These are phyloP conservation scores for Panus rudis DNA, from an alignment of 768 basidiomycete species.

Conservation along the genomic window DNA sequence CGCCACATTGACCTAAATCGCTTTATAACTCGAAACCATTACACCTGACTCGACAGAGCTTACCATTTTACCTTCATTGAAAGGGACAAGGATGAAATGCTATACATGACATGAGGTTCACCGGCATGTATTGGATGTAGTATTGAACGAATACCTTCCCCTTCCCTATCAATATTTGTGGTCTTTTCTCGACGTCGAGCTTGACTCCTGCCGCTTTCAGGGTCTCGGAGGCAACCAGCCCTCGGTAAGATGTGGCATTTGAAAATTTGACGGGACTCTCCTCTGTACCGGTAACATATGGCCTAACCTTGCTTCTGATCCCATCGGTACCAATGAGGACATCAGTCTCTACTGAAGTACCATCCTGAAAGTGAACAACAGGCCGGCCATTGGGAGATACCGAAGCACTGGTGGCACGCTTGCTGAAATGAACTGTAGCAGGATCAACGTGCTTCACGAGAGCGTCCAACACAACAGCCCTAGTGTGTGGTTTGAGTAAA, in stretches of 20 bases:
- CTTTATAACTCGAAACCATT: too few species aligned
- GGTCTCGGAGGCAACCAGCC: slow-evolving; percentile 33
- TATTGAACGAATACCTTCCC: slow-evolving; percentile 32
- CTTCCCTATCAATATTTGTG: slow-evolving; percentile 37
- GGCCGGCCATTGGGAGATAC: slow-evolving; percentile 8
- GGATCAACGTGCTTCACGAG: slow-evolving; percentile 7
- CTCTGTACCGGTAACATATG: slow-evolving; percentile 27
- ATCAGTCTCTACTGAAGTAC: slow-evolving; percentile 38
- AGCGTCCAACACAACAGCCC: slow-evolving; percentile 2
- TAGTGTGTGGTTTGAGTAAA: too few species aligned
- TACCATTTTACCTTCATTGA: slow-evolving; percentile 37
- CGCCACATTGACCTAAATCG: slow-evolving; percentile 38
- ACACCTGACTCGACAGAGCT: too few species aligned
- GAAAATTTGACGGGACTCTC: slow-evolving; percentile 32
- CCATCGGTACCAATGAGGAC: slow-evolving; percentile 39
- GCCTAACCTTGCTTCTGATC: slow-evolving; percentile 31
- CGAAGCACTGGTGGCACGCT: background rate
- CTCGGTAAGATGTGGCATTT: slow-evolving; percentile 43
- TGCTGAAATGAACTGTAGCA: slow-evolving; percentile 1
- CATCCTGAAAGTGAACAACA: slow-evolving; percentile 41
- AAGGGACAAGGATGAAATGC: slow-evolving; percentile 50
- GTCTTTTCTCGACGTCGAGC: slow-evolving; percentile 27
- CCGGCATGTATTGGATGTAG: too few species aligned
- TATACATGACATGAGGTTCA: slow-evolving; percentile 13
- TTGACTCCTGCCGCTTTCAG: slow-evolving; percentile 38